Evolutionary conservation across 2,329 filamentous ascomycete genomes (phyloP).

Genomic region (Aspergillus ochraceus): DNA sequence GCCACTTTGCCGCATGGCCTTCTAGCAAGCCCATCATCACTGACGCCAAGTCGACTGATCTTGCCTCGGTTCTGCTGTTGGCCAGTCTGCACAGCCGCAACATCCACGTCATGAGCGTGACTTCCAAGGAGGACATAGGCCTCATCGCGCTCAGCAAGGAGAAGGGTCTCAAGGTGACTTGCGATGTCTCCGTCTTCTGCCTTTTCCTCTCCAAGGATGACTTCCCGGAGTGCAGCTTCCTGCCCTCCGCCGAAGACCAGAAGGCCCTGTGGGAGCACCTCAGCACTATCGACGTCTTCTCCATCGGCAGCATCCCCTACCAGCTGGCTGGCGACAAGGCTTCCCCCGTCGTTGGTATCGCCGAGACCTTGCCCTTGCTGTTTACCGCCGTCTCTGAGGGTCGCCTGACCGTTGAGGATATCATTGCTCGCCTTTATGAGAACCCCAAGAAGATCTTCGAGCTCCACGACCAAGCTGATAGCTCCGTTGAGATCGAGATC

Average conservation of each 20-base stretch:
- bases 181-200: slow-evolving; percentile 78
- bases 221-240: slow-evolving; percentile 64
- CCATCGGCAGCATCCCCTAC: slow-evolving; percentile 75
- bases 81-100: slow-evolving; percentile 76
- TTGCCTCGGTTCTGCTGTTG: slow-evolving; percentile 76
- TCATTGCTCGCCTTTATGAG: slow-evolving; percentile 69
- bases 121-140: slow-evolving; percentile 76
- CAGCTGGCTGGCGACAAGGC: slow-evolving; percentile 64
- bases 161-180: slow-evolving; percentile 79
- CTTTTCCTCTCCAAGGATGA: slow-evolving; percentile 73
- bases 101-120: slow-evolving; percentile 77
- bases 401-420: slow-evolving; percentile 70
- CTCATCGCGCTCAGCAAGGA: slow-evolving; percentile 75
- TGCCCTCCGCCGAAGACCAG: slow-evolving; percentile 69
- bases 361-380: slow-evolving; percentile 71
- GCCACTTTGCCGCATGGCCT: slow-evolving; percentile 78
- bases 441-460: slow-evolving; percentile 81
- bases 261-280: slow-evolving; percentile 73
- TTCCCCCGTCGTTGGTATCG: slow-evolving; percentile 65
- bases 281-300: slow-evolving; percentile 74
- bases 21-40: slow-evolving; percentile 77
- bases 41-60: slow-evolving; percentile 75
- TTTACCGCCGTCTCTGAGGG: slow-evolving; percentile 75
- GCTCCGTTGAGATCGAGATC: slow-evolving; percentile 72
- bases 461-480: slow-evolving; percentile 74